Percentiles rank a stretch among this genome's conserved stretches.
These are phyloP conservation scores for Smallanthus sonchifolius DNA, from an alignment of 129 eudicot genomes.

Conservation along the genomic window DNA sequence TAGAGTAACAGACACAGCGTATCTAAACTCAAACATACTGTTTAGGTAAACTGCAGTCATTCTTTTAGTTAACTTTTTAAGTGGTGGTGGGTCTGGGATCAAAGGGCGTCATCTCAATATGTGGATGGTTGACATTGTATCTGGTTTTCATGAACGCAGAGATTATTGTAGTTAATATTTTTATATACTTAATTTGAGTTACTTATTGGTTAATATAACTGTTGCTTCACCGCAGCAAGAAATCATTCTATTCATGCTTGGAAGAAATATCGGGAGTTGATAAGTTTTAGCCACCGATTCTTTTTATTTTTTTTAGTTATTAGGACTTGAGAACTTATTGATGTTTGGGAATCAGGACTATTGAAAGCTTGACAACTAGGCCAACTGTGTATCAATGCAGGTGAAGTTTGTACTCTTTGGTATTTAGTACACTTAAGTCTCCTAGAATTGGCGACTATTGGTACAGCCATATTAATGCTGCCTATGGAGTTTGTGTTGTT, in stretches of 20 bases:
- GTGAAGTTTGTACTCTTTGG: not conserved
- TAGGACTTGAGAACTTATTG: not conserved
- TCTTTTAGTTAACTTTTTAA: not conserved
- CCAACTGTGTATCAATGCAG: not conserved
- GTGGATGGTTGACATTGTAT: not conserved
- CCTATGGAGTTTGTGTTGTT: not conserved
- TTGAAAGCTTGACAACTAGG: not conserved
- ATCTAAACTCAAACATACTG: not conserved
- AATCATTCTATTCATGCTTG: not conserved
- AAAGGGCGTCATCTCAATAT: not conserved
- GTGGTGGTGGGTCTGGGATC: not conserved
- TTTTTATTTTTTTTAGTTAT: not conserved
- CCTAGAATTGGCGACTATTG: not conserved
- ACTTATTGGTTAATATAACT: not conserved
- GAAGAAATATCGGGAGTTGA: not conserved
- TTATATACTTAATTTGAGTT: not conserved
- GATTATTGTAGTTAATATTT: not conserved
- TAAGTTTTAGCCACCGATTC: not conserved
- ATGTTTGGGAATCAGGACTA: not conserved
- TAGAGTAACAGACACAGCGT: not conserved
- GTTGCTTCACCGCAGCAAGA: not conserved
- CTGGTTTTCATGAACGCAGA: not conserved
- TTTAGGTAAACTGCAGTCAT: not conserved
- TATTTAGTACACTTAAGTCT: not conserved
- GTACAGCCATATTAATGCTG: not conserved